phyloP scores from a whole-genome alignment of 495 filamentous ascomycete species.

The Platismatia glauca region DNA sequence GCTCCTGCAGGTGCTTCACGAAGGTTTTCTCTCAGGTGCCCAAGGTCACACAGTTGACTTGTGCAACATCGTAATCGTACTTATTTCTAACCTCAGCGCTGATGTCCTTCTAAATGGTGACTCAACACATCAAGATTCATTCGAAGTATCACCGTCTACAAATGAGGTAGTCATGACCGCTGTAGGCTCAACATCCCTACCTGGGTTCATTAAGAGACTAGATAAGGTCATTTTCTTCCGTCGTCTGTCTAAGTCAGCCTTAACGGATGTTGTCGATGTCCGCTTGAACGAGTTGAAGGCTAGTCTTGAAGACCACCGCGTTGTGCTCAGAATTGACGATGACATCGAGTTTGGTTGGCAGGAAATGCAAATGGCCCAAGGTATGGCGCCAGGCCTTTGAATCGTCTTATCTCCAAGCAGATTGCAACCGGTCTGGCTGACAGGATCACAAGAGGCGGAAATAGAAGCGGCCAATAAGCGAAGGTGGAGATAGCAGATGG shows the following conservation, averaged over 20 bases:
- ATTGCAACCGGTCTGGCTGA: constrained; percentile 84
- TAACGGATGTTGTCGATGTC: constrained; percentile 91
- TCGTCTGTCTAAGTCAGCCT: constrained; percentile 63
- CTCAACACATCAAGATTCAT: constrained; percentile 34
- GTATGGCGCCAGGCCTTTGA: constrained; percentile 89
- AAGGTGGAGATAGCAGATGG: constrained; percentile 53
- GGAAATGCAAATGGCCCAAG: constrained; percentile 82
- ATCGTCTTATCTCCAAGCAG: constrained; percentile 79
- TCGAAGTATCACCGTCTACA: constrained; percentile 56
- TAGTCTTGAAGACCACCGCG: constrained; percentile 78
- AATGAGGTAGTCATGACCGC: constrained; percentile 81
- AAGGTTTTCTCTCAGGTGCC: constrained; percentile 89
- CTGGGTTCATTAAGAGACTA: constrained; percentile 93
- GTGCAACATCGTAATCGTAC: constrained; percentile 88
- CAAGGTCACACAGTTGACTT: constrained; percentile 97
- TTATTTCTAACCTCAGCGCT: constrained; percentile 80
- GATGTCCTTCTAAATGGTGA: constrained; percentile 41
- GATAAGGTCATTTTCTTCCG: constrained; percentile 97
- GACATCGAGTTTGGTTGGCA: constrained; percentile 74
- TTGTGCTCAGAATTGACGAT: constrained; percentile 60
- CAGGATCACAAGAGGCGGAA: constrained; percentile 78
- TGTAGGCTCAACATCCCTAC: constrained; percentile 68
- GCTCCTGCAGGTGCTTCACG: constrained; percentile 92
- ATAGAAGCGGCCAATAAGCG: constrained; percentile 65
- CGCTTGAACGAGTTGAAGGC: constrained; percentile 74